Evolutionary conservation across 805 yeast genomes (phyloP).

Genomic region (Jamesozyma spencerorum): DNA sequence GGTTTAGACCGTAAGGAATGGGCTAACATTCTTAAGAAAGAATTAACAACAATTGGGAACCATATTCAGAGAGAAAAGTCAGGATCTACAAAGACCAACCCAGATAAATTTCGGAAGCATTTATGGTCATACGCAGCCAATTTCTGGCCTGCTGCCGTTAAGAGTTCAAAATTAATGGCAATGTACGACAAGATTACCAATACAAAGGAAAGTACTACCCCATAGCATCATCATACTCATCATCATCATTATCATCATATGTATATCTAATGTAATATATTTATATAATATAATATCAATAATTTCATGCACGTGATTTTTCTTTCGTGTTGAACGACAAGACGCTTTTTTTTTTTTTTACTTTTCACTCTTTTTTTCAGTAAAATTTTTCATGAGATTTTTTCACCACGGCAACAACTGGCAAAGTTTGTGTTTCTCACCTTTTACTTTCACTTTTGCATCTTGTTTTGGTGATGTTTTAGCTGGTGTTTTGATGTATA

Average conservation of each 20-base stretch:
- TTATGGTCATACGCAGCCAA: slow-evolving; percentile 77
- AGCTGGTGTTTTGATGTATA: background rate
- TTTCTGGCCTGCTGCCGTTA: slow-evolving; percentile 85
- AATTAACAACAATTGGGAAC: slow-evolving; percentile 64
- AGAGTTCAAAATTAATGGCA: slow-evolving; percentile 57
- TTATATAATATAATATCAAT: background rate
- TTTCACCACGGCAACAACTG: too few species aligned
- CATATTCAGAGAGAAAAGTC: slow-evolving; percentile 42
- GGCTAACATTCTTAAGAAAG: slow-evolving; percentile 60
- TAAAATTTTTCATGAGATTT: background rate
- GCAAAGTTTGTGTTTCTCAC: too few species aligned
- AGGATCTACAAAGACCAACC: slow-evolving; percentile 17
- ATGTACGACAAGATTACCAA: slow-evolving; percentile 58
- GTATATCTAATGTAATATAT: background rate
- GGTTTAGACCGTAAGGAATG: slow-evolving; percentile 71
- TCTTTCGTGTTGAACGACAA: background rate
- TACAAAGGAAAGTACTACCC: slow-evolving; percentile 2
- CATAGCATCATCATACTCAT: background rate
- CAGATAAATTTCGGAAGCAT: slow-evolving; percentile 45
- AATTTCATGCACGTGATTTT: too few species aligned
- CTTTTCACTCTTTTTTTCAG: background rate
- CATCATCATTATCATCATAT: background rate
- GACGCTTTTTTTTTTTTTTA: background rate
- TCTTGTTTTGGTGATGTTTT: too few species aligned
- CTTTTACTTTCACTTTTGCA: too few species aligned